phyloP scores from a whole-genome alignment of 2,329 filamentous ascomycete genomes.

The Torrubiellomyces zombiae region DNA sequence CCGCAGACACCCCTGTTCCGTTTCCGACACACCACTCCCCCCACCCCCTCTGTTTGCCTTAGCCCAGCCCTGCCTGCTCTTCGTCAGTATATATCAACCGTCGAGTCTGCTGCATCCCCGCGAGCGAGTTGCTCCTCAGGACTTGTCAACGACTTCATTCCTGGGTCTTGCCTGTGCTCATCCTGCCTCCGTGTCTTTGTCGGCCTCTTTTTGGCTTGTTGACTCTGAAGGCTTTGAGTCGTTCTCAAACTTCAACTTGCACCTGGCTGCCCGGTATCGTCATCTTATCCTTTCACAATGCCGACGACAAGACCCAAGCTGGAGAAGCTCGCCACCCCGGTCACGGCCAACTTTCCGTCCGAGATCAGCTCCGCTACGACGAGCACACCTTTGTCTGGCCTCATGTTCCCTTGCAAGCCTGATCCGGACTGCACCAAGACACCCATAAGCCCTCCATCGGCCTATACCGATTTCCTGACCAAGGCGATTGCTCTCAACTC shows the following conservation, averaged over 20 bases:
- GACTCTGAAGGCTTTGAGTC: too few species aligned
- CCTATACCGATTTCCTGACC: slow-evolving; percentile 77
- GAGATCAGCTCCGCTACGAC: slow-evolving; percentile 46
- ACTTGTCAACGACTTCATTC: slow-evolving; percentile 2
- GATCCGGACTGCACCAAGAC: slow-evolving; percentile 54
- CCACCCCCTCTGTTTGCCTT: background rate
- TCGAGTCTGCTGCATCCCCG: too few species aligned
- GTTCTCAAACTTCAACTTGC: too few species aligned
- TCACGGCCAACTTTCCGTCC: slow-evolving; percentile 45
- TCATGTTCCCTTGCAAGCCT: slow-evolving; percentile 21
- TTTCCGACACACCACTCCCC: too few species aligned
- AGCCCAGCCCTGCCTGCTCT: background rate
- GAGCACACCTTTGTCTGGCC: slow-evolving; percentile 47
- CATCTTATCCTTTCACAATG: slow-evolving; percentile 22
- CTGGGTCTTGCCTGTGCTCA: background rate
- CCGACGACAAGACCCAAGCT: slow-evolving; percentile 41
- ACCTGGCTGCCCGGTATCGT: background rate
- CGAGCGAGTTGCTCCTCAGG: background rate
- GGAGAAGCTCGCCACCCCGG: slow-evolving; percentile 43
- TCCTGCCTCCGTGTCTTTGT: background rate
- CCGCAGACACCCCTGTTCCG: too few species aligned
- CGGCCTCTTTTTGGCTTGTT: slow-evolving; percentile 1
- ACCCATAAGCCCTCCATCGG: slow-evolving; percentile 76
- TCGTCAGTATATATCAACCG: background rate
- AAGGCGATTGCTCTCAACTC: slow-evolving; percentile 65